phyloP scores from a whole-genome alignment of 441 rosid genomes.

The Adansonia rubrostipa region DNA sequence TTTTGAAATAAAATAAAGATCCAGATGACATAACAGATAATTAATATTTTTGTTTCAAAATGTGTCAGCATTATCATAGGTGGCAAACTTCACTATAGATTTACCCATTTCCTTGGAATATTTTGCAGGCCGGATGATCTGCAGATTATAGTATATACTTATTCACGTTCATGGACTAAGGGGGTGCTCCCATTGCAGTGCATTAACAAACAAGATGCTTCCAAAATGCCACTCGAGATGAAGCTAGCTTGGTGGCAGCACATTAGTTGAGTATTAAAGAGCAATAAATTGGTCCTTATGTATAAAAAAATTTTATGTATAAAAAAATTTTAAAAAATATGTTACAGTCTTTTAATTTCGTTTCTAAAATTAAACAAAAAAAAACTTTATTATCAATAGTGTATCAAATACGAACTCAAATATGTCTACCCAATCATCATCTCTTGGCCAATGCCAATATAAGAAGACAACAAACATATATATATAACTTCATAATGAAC shows the following conservation, averaged over 20 bases:
- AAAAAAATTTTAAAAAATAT: too few species aligned
- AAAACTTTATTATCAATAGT: too few species aligned
- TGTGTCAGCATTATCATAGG: neutral
- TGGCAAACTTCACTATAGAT: neutral
- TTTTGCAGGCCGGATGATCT: too few species aligned
- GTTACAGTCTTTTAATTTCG: too few species aligned
- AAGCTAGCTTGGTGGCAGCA: neutral
- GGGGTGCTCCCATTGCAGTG: too few species aligned
- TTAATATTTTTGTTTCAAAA: neutral
- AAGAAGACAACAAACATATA: neutral
- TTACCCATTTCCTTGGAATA: too few species aligned
- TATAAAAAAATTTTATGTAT: too few species aligned
- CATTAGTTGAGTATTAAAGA: neutral
- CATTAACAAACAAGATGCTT: conserved; percentile 5
- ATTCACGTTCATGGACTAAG: too few species aligned
- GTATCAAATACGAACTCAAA: neutral
- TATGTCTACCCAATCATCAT: neutral
- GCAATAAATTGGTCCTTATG: neutral
- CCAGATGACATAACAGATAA: too few species aligned
- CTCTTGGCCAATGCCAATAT: neutral
- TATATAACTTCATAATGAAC: neutral
- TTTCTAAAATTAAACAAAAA: too few species aligned
- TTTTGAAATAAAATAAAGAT: too few species aligned
- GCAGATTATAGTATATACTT: too few species aligned
- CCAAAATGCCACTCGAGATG: neutral